Evolutionary conservation across 208 protist genomes (phyloP).

Genomic region (Lotmaria passim): DNA sequence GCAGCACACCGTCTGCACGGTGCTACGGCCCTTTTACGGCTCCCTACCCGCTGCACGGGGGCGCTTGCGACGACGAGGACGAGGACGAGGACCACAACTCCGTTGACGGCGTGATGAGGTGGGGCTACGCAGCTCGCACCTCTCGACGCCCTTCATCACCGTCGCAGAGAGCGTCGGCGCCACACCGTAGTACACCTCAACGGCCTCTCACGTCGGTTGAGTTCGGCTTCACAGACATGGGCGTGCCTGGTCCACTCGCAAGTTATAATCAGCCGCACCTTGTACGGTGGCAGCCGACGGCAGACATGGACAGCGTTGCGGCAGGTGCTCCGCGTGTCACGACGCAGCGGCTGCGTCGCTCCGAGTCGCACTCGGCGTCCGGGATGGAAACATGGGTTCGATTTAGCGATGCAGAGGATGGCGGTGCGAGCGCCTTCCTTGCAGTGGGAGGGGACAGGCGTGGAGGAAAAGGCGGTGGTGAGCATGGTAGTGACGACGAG

Average conservation of each 20-base stretch:
- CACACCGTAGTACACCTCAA: constrained; percentile 1
- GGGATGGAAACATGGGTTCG: constrained; percentile 26
- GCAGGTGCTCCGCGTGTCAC: background rate
- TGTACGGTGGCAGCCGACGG: background rate
- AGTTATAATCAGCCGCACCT: background rate
- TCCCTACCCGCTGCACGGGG: constrained; percentile 5
- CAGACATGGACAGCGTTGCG: background rate
- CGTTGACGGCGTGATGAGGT: background rate
- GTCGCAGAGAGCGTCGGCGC: background rate
- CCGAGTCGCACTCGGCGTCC: constrained; percentile 18
- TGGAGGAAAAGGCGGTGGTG: background rate
- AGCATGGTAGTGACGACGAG: too few relatives aligned
- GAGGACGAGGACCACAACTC: background rate
- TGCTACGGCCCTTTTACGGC: constrained; percentile 16
- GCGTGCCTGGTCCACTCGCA: too few relatives aligned
- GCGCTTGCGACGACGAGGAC: too few relatives aligned
- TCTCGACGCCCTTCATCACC: background rate
- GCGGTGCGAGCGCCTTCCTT: background rate
- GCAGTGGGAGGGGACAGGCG: background rate
- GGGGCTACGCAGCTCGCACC: background rate
- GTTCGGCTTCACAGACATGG: background rate
- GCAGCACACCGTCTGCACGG: background rate
- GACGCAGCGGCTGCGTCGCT: constrained; percentile 21
- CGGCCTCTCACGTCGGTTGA: background rate
- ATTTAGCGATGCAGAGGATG: constrained; percentile 21